Conservation (phyloP, 2,329 filamentous ascomycete species). For the Hymenoscyphus fructigenus region DNA sequence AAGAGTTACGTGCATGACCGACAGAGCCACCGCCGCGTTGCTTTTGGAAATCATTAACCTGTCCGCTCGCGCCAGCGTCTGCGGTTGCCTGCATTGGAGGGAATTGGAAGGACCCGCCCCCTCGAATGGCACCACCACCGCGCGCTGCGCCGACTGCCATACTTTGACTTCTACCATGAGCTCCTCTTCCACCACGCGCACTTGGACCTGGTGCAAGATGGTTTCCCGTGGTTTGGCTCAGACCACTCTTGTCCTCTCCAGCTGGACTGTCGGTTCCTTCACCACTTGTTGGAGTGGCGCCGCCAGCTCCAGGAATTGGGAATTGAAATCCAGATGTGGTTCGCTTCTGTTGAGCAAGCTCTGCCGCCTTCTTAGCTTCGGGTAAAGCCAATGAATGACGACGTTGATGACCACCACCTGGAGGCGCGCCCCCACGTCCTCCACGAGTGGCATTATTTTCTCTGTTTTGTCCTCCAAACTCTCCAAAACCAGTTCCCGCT, state of each 20-base stretch:
- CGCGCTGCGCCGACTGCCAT: slow-evolving; percentile 77
- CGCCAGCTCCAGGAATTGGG: slow-evolving; percentile 69
- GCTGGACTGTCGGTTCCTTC: slow-evolving; percentile 37
- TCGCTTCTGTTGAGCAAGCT: slow-evolving; percentile 93
- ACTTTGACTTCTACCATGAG: slow-evolving; percentile 81
- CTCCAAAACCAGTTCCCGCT: slow-evolving; percentile 74
- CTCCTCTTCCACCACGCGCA: slow-evolving; percentile 53
- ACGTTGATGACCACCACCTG: slow-evolving; percentile 80
- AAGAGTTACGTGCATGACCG: slow-evolving; percentile 78
- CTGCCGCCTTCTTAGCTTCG: slow-evolving; percentile 96
- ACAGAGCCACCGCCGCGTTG: slow-evolving; percentile 66
- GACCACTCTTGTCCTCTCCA: slow-evolving; percentile 31
- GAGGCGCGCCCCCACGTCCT: slow-evolving; percentile 67
- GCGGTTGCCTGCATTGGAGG: slow-evolving; percentile 53
- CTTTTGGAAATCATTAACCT: slow-evolving; percentile 56
- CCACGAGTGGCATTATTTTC: slow-evolving; percentile 68
- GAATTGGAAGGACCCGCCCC: slow-evolving; percentile 73
- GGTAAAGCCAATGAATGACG: slow-evolving; percentile 92
- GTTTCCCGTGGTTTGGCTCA: slow-evolving; percentile 26
- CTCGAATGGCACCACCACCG: slow-evolving; percentile 57
- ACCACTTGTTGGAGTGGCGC: slow-evolving; percentile 49
- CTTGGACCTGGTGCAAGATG: slow-evolving; percentile 23
- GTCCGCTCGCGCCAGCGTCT: slow-evolving; percentile 47
- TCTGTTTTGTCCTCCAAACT: slow-evolving; percentile 63
- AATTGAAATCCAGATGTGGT: slow-evolving; percentile 95